Base-by-base conservation (phyloP, 495 filamentous ascomycete genomes). In the Hypoxylon intermedium region DNA sequence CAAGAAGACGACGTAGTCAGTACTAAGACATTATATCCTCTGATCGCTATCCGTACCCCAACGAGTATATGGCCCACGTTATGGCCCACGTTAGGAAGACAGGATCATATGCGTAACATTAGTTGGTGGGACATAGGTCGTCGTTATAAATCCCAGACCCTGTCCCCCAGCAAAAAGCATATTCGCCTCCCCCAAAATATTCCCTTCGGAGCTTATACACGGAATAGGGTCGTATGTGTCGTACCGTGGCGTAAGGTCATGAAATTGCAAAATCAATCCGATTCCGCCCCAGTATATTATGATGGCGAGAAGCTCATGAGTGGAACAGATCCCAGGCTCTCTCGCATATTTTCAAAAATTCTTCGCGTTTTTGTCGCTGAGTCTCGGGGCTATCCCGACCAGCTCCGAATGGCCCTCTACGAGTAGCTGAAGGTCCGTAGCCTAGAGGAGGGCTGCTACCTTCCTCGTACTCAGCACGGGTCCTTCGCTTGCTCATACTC, bases 311-410 rank as follows among this genome's bases (percentile, higher is more conserved):
- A 49, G 12, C 41, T 87, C 78, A 98, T 44, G 92, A 97, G 78
- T 98, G 94, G 72, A 98, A 95, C 47, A 98, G 70, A 77, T 98
- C 94, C 94, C 94, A 98, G 19, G 93, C 93, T 67, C 91, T 80
- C 45, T 88, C 85, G 68, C 94, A 98, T 36, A 98, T 75, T 41
- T 82, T 77, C 60, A 98, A 74, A 70, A 98, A 98, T 68, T 98
- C 93, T 40, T 96, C 93, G 72, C 93, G 91, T 86, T 98, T 98
- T 72, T 84, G 86, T 53, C 84, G 78, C 68, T 92, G 84, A n/a
- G 85, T 89, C 54, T 92, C 91, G 3, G 92, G 91, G 42, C 90
- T 91, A 60, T 94, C 89, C 41, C 91, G 77, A 6, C 87, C 88
- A 31, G 85, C 84, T 36, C 90, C 89, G 57, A 93, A 92, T 1